Conservation (phyloP, 2,329 filamentous ascomycete species). For the Aspergillus jensenii region DNA sequence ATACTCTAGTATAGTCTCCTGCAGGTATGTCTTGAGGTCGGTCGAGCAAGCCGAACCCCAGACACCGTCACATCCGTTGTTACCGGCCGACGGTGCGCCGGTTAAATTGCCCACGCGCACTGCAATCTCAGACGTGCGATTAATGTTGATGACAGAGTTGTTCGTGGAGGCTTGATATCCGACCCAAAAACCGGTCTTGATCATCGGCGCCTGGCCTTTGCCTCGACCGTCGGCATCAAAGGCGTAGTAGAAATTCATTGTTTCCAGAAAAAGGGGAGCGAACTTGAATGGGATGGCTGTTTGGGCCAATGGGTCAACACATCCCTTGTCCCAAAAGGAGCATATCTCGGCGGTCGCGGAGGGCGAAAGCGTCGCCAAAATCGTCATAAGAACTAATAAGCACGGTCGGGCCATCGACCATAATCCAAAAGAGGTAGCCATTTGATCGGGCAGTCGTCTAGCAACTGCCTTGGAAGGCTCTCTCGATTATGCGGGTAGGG, state of each 20-base stretch:
- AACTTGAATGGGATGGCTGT: conserved; percentile 34
- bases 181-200: conserved; percentile 39
- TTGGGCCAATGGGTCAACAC: conserved; percentile 40
- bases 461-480: conserved; percentile 21
- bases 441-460: conserved; percentile 15
- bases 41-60: conserved; percentile 35
- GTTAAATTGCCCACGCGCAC: conserved; percentile 39
- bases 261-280: conserved; percentile 33
- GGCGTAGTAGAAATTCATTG: conserved; percentile 35
- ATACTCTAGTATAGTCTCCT: conserved; percentile 23
- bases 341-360: conserved; percentile 32
- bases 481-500: conserved; percentile 17
- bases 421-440: conserved; percentile 18
- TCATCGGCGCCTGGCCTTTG: conserved; percentile 34
- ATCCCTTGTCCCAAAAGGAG: conserved; percentile 34
- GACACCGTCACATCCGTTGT: conserved; percentile 40
- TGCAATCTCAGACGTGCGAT: conserved; percentile 38
- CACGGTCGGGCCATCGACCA: conserved; percentile 17
- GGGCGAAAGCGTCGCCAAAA: conserved; percentile 21
- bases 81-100: conserved; percentile 32
- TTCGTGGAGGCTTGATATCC: conserved; percentile 32
- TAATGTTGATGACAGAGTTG: conserved; percentile 26
- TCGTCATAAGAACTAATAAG: conserved; percentile 17
- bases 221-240: conserved; percentile 34
- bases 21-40: conserved; percentile 30